Conservation (phyloP, 2,329 filamentous ascomycete species). For the Pseudogymnoascus sp. region DNA sequence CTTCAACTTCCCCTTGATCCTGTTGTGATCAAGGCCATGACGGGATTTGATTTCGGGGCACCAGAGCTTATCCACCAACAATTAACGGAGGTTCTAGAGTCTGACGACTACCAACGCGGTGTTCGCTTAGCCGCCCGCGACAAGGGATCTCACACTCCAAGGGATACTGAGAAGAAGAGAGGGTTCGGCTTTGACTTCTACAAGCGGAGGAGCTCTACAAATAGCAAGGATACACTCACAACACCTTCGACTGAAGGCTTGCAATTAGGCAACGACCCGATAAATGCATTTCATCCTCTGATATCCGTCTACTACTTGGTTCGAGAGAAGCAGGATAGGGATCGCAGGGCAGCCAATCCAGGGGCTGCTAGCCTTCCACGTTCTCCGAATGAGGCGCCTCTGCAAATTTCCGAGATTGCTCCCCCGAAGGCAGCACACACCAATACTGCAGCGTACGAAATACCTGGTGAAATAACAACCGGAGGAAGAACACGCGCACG, state of each 20-base stretch:
- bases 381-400: constrained; percentile 42
- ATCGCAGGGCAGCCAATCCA: constrained; percentile 52
- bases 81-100: constrained; percentile 79
- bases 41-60: constrained; percentile 92
- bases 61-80: constrained; percentile 76
- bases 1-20: constrained; percentile 76
- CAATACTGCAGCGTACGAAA: constrained; percentile 76
- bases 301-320: constrained; percentile 94
- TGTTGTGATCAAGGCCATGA: constrained; percentile 86
- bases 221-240: constrained; percentile 78
- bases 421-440: constrained; percentile 84
- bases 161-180: constrained; percentile 71
- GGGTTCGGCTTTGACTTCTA: constrained; percentile 94
- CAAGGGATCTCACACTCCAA: constrained; percentile 50
- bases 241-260: constrained; percentile 82
- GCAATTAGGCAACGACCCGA: constrained; percentile 72
- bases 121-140: constrained; percentile 64
- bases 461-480: constrained; percentile 81
- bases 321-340: constrained; percentile 85
- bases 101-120: constrained; percentile 86
- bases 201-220: constrained; percentile 83
- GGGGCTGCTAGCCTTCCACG: constrained; percentile 51
- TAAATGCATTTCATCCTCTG: constrained; percentile 88
- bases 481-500: constrained; percentile 77
- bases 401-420: constrained; percentile 65